Evolutionary conservation across 495 filamentous ascomycete species (phyloP).

Genomic region (Neurospora hispaniola): DNA sequence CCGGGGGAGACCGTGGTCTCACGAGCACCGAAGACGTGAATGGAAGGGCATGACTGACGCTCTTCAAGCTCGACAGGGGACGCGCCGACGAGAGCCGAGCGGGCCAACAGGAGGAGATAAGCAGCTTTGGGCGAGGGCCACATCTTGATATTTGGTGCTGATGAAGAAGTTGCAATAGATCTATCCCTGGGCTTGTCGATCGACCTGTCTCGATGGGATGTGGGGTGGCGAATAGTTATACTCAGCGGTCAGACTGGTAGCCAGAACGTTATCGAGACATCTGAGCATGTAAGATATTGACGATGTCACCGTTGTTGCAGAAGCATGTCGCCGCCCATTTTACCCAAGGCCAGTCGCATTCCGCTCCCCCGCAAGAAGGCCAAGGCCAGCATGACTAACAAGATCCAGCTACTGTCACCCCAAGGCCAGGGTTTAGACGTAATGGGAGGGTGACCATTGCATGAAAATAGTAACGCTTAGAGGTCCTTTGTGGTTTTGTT

Average conservation of each 20-base stretch:
- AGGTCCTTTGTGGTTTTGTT: neutral
- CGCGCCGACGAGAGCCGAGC: constrained; percentile 19
- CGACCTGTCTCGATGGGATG: neutral
- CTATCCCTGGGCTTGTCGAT: neutral
- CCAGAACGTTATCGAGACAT: neutral
- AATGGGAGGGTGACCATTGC: neutral
- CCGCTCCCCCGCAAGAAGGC: constrained; percentile 11
- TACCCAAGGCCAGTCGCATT: constrained; percentile 12
- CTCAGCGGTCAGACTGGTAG: neutral
- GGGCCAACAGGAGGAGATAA: constrained; percentile 17
- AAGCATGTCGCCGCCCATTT: constrained; percentile 3
- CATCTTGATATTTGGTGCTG: constrained; percentile 12
- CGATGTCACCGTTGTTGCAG: neutral
- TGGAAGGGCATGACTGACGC: constrained; percentile 32
- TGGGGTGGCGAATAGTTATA: neutral
- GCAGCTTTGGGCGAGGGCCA: constrained; percentile 23
- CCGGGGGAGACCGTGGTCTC: constrained; percentile 49
- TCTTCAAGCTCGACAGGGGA: constrained; percentile 23
- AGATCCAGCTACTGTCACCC: neutral
- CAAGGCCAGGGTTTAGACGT: neutral
- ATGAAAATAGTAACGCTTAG: neutral
- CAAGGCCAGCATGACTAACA: neutral
- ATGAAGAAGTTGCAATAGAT: neutral
- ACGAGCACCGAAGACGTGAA: constrained; percentile 55
- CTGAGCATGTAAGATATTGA: neutral